phyloP scores from a whole-genome alignment of 345 rosid species.

The Melaleuca alternifolia region DNA sequence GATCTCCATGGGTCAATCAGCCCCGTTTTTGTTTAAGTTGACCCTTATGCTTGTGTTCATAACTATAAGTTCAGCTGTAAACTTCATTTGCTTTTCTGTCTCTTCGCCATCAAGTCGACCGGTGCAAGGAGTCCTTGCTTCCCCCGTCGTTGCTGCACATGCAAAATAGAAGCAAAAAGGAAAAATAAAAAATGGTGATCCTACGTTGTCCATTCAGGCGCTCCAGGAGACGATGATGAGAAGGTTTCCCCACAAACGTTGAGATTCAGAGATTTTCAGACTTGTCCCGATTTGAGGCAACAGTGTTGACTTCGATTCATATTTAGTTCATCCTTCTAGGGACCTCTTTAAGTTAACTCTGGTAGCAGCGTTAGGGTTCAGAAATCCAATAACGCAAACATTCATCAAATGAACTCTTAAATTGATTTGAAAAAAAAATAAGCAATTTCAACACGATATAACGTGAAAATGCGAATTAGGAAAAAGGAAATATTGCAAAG shows the following conservation, averaged over 20 bases:
- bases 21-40: neutral
- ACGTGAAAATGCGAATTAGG: neutral
- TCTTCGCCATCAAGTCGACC: neutral
- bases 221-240: neutral
- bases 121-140: neutral
- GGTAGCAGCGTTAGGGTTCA: neutral
- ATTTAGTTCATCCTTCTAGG: neutral
- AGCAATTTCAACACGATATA: neutral
- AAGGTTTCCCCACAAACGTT: neutral
- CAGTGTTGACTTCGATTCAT: neutral
- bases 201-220: neutral
- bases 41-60: neutral
- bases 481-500: neutral
- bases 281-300: neutral
- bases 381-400: neutral
- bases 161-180: neutral
- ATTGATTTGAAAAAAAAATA: neutral
- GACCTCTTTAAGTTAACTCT: neutral
- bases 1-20: neutral
- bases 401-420: neutral
- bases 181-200: neutral
- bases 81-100: neutral
- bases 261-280: neutral
- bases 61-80: neutral
- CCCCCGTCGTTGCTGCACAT: neutral